Conservation (phyloP, 441 rosid genomes). For the Dalechampia spathulata region DNA sequence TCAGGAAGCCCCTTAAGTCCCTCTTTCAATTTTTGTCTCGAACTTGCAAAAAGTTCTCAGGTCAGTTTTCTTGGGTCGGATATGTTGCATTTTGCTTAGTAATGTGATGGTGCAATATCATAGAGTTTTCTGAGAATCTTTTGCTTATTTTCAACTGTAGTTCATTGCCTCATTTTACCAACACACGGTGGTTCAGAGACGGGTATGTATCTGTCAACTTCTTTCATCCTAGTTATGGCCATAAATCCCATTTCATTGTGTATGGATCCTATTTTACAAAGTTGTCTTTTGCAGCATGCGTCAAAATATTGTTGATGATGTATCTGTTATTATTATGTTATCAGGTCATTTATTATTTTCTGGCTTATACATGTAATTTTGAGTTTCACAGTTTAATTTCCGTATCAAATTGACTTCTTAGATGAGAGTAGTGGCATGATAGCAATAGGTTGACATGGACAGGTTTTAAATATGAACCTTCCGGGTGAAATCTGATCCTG, state of each 20-base stretch:
- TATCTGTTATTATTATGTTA: background rate
- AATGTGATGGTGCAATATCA: background rate
- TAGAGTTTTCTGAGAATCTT: conserved; percentile 10
- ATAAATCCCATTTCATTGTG: background rate
- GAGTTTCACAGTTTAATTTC: background rate
- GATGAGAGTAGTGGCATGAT: background rate
- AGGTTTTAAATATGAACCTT: background rate
- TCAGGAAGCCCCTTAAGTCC: conserved; percentile 82
- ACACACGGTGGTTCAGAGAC: conserved; percentile 87
- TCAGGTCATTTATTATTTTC: no score
- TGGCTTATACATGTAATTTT: conserved; percentile 4
- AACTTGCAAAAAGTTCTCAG: conserved; percentile 76
- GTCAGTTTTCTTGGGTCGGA: conserved; percentile 21
- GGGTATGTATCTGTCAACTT: conserved; percentile 42
- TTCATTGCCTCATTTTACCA: conserved; percentile 90
- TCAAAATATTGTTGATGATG: background rate
- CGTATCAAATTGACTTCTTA: background rate
- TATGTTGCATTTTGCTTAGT: background rate
- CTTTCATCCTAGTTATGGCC: background rate
- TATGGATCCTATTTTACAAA: background rate
- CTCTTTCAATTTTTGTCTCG: conserved; percentile 83
- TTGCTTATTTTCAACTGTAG: conserved; percentile 38
- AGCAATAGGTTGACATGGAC: background rate
- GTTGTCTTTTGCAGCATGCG: background rate
- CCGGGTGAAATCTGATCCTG: background rate